Evolutionary conservation across 148 eudicot species (phyloP).

Genomic region (Vaccinium myrtillus): DNA sequence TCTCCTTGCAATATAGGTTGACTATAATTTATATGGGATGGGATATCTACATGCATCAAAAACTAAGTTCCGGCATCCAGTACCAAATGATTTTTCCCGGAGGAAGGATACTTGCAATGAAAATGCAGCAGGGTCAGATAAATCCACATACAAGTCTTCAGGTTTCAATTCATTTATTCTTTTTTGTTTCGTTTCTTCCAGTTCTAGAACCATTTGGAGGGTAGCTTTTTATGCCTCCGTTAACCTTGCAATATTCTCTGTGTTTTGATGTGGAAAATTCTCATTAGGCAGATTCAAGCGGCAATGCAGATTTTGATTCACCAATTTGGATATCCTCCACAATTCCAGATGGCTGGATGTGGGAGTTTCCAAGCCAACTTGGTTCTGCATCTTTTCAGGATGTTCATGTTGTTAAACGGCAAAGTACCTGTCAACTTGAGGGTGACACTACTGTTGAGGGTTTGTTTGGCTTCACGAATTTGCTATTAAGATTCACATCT

Average conservation of each 20-base stretch:
- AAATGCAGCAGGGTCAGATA: conserved; percentile 20
- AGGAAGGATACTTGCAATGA: conserved; percentile 20
- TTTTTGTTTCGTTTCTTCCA: neutral
- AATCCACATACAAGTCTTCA: conserved; percentile 26
- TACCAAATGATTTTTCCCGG: conserved; percentile 43
- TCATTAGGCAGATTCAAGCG: conserved; percentile 59
- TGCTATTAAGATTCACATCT: neutral
- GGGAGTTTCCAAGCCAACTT: conserved; percentile 48
- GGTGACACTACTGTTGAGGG: conserved; percentile 80
- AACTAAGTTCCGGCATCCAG: conserved; percentile 77
- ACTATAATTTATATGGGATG: conserved; percentile 92
- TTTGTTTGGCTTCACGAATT: conserved; percentile 24
- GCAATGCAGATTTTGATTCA: conserved; percentile 25
- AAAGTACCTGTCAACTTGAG: conserved; percentile 85
- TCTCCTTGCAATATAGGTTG: conserved; percentile 38
- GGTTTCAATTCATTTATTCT: conserved; percentile 49
- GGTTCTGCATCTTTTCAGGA: conserved; percentile 40
- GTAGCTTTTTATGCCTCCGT: neutral
- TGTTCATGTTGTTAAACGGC: conserved; percentile 43
- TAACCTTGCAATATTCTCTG: neutral
- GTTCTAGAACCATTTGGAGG: neutral
- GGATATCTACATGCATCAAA: conserved; percentile 84
- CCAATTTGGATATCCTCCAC: conserved; percentile 69
- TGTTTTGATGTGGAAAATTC: conserved; percentile 18
- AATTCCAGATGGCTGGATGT: conserved; percentile 75